phyloP scores from a whole-genome alignment of 495 filamentous ascomycete genomes.

The Delitschia confertaspora region DNA sequence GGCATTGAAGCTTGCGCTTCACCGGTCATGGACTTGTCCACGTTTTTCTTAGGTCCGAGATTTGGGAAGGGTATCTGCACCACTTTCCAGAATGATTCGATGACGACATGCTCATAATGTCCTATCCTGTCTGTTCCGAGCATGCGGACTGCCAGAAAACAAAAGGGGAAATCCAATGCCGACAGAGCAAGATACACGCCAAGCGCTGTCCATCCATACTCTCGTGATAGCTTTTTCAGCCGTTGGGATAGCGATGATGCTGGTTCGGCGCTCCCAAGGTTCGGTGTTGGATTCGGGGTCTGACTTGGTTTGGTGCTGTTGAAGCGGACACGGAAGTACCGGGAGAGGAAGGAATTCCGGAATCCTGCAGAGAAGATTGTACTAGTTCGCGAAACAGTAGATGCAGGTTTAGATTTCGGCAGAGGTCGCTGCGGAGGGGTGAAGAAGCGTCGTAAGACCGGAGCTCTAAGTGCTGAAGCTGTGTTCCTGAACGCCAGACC shows the following conservation, averaged over 20 bases:
- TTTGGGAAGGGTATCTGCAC: constrained; percentile 43
- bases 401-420: no score
- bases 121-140: constrained; percentile 82
- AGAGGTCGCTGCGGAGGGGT: neutral
- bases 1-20: constrained; percentile 10
- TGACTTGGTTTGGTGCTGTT: constrained; percentile 25
- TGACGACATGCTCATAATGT: constrained; percentile 42
- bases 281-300: constrained; percentile 27
- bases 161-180: constrained; percentile 89
- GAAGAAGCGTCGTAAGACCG: constrained; percentile 12
- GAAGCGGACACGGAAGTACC: constrained; percentile 22
- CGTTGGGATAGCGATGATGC: constrained; percentile 53
- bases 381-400: no score
- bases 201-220: constrained; percentile 92
- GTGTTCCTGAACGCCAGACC: neutral
- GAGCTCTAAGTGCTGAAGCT: neutral
- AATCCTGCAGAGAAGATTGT: no score
- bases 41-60: constrained; percentile 15
- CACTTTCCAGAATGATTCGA: constrained; percentile 35
- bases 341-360: constrained; percentile 3
- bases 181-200: constrained; percentile 80
- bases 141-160: constrained; percentile 73
- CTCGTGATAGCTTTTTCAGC: constrained; percentile 72
- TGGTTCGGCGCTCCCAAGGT: constrained; percentile 29
- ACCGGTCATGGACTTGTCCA: constrained; percentile 10